A percentile compares a stretch with the other conserved stretches of the same genome.
Evolutionary conservation across 1,284 basidiomycete genomes (phyloP).

Genomic region (Cutaneotrichosporon dermatis): DNA sequence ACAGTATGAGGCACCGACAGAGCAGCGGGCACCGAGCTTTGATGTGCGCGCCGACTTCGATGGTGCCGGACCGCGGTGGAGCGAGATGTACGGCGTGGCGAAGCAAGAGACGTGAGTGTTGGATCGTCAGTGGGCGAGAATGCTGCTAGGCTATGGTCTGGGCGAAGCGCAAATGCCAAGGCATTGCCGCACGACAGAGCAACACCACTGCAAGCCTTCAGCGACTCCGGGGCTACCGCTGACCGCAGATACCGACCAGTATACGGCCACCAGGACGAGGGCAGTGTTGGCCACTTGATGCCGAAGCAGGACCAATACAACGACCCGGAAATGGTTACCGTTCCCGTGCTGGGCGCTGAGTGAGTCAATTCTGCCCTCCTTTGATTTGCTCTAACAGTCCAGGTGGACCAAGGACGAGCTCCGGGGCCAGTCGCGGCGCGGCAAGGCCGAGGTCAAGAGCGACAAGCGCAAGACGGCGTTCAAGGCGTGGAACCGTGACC

Average conservation of each 20-base stretch:
- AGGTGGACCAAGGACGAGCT: slow-evolving; percentile 72
- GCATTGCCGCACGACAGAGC: no score
- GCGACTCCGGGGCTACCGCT: background rate
- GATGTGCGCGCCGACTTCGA: slow-evolving; percentile 89
- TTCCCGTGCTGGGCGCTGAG: slow-evolving; percentile 78
- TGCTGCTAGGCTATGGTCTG: background rate
- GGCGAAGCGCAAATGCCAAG: no score
- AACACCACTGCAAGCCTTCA: no score
- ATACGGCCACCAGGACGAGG: slow-evolving; percentile 21
- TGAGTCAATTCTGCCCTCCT: slow-evolving; percentile 18
- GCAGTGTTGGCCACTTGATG: slow-evolving; percentile 34
- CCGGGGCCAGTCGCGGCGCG: slow-evolving; percentile 65
- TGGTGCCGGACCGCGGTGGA: slow-evolving; percentile 73
- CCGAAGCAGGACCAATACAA: slow-evolving; percentile 22
- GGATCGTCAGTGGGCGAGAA: slow-evolving; percentile 26
- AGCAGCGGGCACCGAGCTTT: slow-evolving; percentile 58
- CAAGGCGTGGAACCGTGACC: slow-evolving; percentile 66
- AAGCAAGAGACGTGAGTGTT: slow-evolving; percentile 39
- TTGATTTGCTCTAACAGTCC: background rate
- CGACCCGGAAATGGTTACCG: slow-evolving; percentile 52
- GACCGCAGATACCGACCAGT: slow-evolving; percentile 30
- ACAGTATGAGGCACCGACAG: slow-evolving; percentile 27
- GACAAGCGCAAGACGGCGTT: slow-evolving; percentile 59
- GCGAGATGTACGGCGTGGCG: slow-evolving; percentile 54
- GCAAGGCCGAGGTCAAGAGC: slow-evolving; percentile 57